These are phyloP conservation scores for Wickerhamomyces canadensis DNA, from an alignment of 805 yeast genomes.

Conservation along the genomic window DNA sequence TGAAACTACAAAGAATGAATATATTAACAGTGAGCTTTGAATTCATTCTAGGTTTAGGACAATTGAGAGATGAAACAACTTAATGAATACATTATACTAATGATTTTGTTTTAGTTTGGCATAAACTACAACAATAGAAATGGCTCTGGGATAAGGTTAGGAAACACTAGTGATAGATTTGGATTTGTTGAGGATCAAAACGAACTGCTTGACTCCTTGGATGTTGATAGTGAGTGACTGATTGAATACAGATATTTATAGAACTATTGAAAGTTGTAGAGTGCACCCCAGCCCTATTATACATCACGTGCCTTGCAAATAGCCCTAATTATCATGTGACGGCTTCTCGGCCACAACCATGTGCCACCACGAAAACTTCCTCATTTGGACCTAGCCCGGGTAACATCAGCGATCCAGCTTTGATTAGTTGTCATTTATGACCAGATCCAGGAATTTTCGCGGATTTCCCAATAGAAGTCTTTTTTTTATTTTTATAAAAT, in stretches of 20 bases:
- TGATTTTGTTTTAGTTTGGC: too few relatives aligned
- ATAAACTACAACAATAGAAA: constrained; percentile 6
- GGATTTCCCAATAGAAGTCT: neutral
- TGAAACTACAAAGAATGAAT: neutral
- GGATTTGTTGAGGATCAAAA: constrained; percentile 36
- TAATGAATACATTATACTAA: too few relatives aligned
- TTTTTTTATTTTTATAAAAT: neutral
- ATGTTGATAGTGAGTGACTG: constrained; percentile 21
- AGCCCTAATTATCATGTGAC: neutral
- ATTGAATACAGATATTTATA: too few relatives aligned
- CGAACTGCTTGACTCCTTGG: constrained; percentile 34
- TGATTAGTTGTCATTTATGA: neutral
- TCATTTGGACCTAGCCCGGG: too few relatives aligned
- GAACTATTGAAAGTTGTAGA: too few relatives aligned
- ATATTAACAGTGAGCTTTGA: constrained; percentile 14
- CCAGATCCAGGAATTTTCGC: neutral
- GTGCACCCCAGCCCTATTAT: too few relatives aligned
- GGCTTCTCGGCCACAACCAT: neutral
- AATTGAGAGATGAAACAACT: too few relatives aligned
- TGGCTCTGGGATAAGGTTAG: constrained; percentile 13
- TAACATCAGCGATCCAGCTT: too few relatives aligned
- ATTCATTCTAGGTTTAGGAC: constrained; percentile 6
- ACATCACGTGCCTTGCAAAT: neutral
- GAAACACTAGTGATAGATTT: constrained; percentile 26
- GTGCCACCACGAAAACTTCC: too few relatives aligned